Evolutionary conservation across 2,329 filamentous ascomycete genomes (phyloP), one percentile per base, ranked within the genome.

Genomic region (Teratosphaeria epicoccoides): DNA sequence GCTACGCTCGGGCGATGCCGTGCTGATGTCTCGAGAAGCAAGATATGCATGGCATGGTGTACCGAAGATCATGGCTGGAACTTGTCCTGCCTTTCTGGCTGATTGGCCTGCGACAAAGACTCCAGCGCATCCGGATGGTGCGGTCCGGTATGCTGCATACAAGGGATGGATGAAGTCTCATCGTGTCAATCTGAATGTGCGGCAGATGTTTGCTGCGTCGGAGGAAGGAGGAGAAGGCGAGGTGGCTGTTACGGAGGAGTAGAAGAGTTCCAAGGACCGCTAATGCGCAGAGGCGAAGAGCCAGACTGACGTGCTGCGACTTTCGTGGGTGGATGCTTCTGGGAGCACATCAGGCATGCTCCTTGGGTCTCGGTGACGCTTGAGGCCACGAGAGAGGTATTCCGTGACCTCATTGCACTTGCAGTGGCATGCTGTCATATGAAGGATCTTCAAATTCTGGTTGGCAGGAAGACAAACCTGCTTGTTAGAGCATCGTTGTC

Each of bases 21-120:
- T 97, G 1, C 89, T 94, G 64, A 97, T 98, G 91, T 83, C 81
- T 47, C 79, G 85, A 20, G 76, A 82, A 52, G 85, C 87, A 3
- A 77, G 93, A 43, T 95, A 88, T 69, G 90, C 91, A 2, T 97
- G 91, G 91, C 93, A 97, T 71, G 90, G 87, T 11, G 89, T 97
- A 11, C 90, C 93, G 5, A 93, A 90, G 66, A 84, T 97, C 11
- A 64, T 96, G 29, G 78, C 81, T 46, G 80, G 73, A 1, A 95
- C 88, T 0, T 97, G 90, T 68, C 91, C 91, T 0, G 72, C 72
- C 0, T 86, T 83, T 68, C 68, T 97, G 47, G 71, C 75, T 52
- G 73, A 84, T 43, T 97, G 90, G 90, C 90, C 90, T 7, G 46
- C 23, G 20, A 40, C 20, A 9, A 40, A 40, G 6, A 40, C 33